Conservation (phyloP, 2,329 filamentous ascomycete species). For the Teratosphaeria epicoccoides region DNA sequence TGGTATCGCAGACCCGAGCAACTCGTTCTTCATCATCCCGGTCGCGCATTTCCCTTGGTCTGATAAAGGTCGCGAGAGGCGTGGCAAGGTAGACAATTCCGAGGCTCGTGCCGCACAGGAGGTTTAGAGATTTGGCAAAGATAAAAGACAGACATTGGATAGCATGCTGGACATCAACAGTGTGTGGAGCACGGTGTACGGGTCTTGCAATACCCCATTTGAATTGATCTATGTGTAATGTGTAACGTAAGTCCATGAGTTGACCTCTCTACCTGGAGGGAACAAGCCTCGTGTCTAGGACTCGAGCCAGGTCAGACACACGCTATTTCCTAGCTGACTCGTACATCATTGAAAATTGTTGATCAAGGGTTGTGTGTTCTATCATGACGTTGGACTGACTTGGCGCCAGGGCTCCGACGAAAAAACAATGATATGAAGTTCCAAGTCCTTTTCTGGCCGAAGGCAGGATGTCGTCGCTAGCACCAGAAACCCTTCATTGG, state of each 20-base stretch:
- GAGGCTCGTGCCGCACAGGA: conserved; percentile 22
- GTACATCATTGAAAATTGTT: too few species aligned
- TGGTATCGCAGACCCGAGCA: conserved; percentile 44
- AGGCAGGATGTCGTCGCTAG: too few species aligned
- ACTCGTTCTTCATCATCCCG: conserved; percentile 82
- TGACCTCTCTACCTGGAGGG: neutral
- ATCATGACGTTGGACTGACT: too few species aligned
- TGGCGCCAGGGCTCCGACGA: too few species aligned
- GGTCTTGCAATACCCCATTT: neutral
- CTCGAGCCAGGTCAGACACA: too few species aligned
- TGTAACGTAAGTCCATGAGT: neutral
- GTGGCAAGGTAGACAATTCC: conserved; percentile 37
- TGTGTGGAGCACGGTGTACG: neutral
- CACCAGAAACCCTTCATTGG: too few species aligned
- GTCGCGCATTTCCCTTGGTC: conserved; percentile 95
- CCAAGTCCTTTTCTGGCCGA: too few species aligned
- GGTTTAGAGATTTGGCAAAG: conserved; percentile 3
- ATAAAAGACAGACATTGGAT: neutral
- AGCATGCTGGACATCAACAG: neutral
- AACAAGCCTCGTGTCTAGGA: neutral
- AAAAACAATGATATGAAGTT: too few species aligned
- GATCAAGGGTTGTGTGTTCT: too few species aligned
- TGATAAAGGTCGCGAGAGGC: conserved; percentile 56
- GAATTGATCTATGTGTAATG: neutral
- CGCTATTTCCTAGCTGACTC: too few species aligned